phyloP scores from a whole-genome alignment of 192 early-diverging fungal genomes.

The Obelidium mucronatum region DNA sequence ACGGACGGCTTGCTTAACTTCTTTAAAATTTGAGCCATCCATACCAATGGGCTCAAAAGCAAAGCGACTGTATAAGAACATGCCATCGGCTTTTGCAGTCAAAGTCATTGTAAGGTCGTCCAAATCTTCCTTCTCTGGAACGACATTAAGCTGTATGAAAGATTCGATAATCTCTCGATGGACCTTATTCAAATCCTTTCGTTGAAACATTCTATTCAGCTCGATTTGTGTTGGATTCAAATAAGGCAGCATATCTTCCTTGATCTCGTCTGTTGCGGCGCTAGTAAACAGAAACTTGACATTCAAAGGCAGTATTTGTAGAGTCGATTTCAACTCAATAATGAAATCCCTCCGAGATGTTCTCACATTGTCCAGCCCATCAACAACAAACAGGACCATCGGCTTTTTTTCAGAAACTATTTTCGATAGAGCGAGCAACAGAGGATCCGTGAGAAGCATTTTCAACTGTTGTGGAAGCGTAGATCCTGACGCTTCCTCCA shows the following conservation, averaged over 20 bases:
- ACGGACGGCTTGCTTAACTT: no score
- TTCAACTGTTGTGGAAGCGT: constrained; percentile 15
- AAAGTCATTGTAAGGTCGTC: constrained; percentile 2
- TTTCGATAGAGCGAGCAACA: not conserved
- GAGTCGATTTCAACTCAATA: not conserved
- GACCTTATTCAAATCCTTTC: constrained; percentile 9
- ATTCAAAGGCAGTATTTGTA: constrained; percentile 1
- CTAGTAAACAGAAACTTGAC: constrained; percentile 22
- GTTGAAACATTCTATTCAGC: constrained; percentile 18
- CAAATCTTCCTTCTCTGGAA: constrained; percentile 5
- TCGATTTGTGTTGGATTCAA: constrained; percentile 21
- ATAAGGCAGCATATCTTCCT: not conserved
- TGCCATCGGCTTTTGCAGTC: not conserved
- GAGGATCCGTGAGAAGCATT: constrained; percentile 18
- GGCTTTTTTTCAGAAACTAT: not conserved
- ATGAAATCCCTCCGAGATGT: constrained; percentile 11
- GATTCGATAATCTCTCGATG: not conserved
- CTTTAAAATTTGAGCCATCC: not conserved
- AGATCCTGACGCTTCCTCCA: not conserved
- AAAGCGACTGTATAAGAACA: constrained; percentile 18
- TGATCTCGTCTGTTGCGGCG: not conserved
- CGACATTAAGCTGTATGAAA: no score
- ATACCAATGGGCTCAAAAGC: constrained; percentile 21
- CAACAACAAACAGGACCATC: constrained; percentile 23
- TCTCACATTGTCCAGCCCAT: constrained; percentile 15